Percentiles rank a stretch among this genome's conserved stretches.
Conservation (phyloP, 2,329 filamentous ascomycete genomes). For the Whalleya microplaca region DNA sequence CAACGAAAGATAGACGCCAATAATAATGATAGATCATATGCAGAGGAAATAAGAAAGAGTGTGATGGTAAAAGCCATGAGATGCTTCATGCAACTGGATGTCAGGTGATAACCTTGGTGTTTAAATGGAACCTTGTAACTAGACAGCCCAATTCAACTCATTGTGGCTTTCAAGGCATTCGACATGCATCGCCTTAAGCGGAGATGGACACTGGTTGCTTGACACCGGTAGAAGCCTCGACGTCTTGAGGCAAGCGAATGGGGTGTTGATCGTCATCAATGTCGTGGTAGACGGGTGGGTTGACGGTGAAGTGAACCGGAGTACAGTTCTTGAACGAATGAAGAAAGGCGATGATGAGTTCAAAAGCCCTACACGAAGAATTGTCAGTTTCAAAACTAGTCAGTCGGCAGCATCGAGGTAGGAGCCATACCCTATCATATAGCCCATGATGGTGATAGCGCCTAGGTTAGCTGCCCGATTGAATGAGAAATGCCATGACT, state of each 20-base stretch:
- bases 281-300: not conserved
- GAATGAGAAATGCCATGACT: not conserved
- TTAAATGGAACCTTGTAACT: not conserved
- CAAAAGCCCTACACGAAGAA: not conserved
- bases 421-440: not conserved
- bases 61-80: not conserved
- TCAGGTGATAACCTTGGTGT: not conserved
- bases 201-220: not conserved
- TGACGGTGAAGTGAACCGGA: not conserved
- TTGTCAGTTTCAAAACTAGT: not conserved
- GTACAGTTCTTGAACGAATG: not conserved
- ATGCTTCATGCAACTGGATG: not conserved
- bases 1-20: not conserved
- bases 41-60: not conserved
- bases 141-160: not conserved
- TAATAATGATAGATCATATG: not conserved
- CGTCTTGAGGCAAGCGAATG: not conserved
- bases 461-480: not conserved
- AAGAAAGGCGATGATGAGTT: not conserved
- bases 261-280: not conserved
- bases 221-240: not conserved
- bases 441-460: not conserved
- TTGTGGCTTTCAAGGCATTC: not conserved
- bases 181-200: not conserved
- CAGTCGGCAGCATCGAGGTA: not conserved